Base-by-base conservation (phyloP, 352 stramenopile species). In the Phytophthora pisi region DNA sequence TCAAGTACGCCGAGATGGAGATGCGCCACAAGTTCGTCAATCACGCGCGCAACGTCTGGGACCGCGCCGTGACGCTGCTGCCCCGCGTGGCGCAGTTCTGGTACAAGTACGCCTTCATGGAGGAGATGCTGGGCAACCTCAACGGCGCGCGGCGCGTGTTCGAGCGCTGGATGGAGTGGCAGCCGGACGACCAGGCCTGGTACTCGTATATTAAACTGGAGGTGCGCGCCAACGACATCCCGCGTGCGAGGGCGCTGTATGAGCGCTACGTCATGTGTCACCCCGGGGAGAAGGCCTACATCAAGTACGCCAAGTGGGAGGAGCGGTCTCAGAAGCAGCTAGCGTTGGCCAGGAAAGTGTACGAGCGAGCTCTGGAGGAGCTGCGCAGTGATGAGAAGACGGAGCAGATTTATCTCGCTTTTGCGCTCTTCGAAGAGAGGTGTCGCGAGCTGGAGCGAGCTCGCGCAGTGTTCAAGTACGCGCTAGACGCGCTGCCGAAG, bases 71-170 rank as follows among this genome's bases (percentile, higher is more conserved):
- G 4, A 97, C 96, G 64, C 64, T 99, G 20, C 81, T 99, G 36
- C 98, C 98, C 3, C 85, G 98, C 13, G 87, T 99, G 5, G 92
- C 98, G 60, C 96, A 98, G 85, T 95, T 99, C 54, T 99, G 98
- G 98, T 99, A 99, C 91, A 99, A 99, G 77, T 99, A 99, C 75
- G 95, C 96, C 36, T 99, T 99, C 79, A 98, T 99, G 93, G 97
- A 99, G 84, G 98, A 99, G 80, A 99, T 99, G 91, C 81, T 99
- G 50, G 96, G 97, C 57, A 97, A 99, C 66, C 76, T 98, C 18
- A 86, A 91, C 59, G 96, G 95, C 57, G 97, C 95, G 53, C 82
- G 97, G 5, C 86, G 89, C 1, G 89, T 99, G 3, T 99, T 99
- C 77, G 97, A 99, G 80, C 85, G 98, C 58, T 96, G 88, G 87